Evolutionary conservation across 2,329 filamentous ascomycete genomes (phyloP).

Genomic region (Lachnellula occidentalis): DNA sequence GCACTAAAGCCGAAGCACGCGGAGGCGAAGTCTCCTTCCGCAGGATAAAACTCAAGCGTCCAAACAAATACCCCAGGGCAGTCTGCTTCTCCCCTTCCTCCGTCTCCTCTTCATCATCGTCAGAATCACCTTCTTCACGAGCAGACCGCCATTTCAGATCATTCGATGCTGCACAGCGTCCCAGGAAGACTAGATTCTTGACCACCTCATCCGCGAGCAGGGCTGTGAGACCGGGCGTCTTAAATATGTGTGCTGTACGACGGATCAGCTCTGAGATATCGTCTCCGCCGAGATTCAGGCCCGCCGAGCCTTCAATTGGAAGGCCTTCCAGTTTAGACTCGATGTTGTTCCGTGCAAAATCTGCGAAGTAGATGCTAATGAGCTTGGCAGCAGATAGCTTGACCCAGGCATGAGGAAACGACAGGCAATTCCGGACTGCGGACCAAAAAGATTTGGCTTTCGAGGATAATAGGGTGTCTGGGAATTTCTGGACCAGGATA

Average conservation of each 20-base stretch:
- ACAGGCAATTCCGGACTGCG: slow-evolving; percentile 61
- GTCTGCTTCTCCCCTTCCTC: slow-evolving; percentile 40
- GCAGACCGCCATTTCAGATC: slow-evolving; percentile 41
- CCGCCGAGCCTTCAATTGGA: slow-evolving; percentile 63
- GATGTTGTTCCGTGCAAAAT: slow-evolving; percentile 64
- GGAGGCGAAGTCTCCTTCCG: slow-evolving; percentile 66
- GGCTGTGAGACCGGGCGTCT: slow-evolving; percentile 60
- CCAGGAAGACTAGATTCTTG: slow-evolving; percentile 79
- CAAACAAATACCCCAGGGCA: slow-evolving; percentile 69
- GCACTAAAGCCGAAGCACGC: slow-evolving; percentile 56
- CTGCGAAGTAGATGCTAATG: slow-evolving; percentile 70
- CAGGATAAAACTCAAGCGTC: slow-evolving; percentile 71
- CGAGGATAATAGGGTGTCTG: slow-evolving; percentile 55
- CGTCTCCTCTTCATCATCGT: slow-evolving; percentile 38
- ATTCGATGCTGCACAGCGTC: slow-evolving; percentile 57
- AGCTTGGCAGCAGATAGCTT: slow-evolving; percentile 73
- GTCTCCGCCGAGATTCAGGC: slow-evolving; percentile 59
- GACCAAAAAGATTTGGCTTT: slow-evolving; percentile 65
- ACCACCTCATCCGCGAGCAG: slow-evolving; percentile 72
- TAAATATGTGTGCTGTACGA: slow-evolving; percentile 48
- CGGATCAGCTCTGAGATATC: slow-evolving; percentile 57
- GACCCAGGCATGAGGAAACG: slow-evolving; percentile 66
- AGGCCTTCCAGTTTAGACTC: slow-evolving; percentile 47
- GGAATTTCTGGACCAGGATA: slow-evolving; percentile 62
- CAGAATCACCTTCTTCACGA: slow-evolving; percentile 39